A percentile compares a stretch with the other conserved stretches of the same genome.
Conservation (phyloP, 306 rosid genomes). For the Sindora glabra region DNA sequence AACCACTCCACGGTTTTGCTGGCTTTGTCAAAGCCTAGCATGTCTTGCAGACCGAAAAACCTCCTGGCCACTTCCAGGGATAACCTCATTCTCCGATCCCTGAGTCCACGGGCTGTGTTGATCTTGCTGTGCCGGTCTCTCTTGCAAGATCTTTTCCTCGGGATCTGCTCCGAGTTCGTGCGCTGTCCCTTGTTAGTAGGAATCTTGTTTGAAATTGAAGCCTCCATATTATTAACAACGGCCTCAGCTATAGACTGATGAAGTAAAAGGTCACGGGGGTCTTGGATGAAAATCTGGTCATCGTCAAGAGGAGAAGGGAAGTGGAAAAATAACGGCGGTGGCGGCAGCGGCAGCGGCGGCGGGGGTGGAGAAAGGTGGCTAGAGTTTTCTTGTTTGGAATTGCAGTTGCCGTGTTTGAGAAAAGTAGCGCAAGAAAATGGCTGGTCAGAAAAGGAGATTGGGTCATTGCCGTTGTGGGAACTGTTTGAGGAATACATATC, state of each 20-base stretch:
- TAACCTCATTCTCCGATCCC: constrained; percentile 87
- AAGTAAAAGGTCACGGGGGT: constrained; percentile 18
- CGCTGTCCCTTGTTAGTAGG: neutral
- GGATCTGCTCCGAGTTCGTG: constrained; percentile 9
- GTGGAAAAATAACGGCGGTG: constrained; percentile 35
- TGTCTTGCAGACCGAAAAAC: constrained; percentile 79
- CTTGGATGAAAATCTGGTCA: constrained; percentile 24
- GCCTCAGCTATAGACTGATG: constrained; percentile 7
- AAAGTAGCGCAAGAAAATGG: constrained; percentile 25
- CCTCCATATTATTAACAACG: constrained; percentile 1
- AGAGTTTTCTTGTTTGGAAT: constrained; percentile 20
- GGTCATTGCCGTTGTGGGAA: constrained; percentile 29
- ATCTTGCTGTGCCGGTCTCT: constrained; percentile 92
- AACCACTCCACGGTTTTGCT: constrained; percentile 95
- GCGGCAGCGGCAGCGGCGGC: too few relatives aligned
- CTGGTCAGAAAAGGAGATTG: constrained; percentile 39
- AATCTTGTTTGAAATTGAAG: constrained; percentile 3
- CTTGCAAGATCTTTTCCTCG: constrained; percentile 47
- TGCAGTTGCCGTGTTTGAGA: constrained; percentile 28
- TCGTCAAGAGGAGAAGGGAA: constrained; percentile 52
- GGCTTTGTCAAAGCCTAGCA: constrained; percentile 74
- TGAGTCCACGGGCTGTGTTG: constrained; percentile 49
- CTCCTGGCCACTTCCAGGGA: constrained; percentile 67
- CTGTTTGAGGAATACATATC: constrained; percentile 51
- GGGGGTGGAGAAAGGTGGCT: neutral